Conservation (phyloP, 768 basidiomycete species). For the Crassisporium funariophilum region DNA sequence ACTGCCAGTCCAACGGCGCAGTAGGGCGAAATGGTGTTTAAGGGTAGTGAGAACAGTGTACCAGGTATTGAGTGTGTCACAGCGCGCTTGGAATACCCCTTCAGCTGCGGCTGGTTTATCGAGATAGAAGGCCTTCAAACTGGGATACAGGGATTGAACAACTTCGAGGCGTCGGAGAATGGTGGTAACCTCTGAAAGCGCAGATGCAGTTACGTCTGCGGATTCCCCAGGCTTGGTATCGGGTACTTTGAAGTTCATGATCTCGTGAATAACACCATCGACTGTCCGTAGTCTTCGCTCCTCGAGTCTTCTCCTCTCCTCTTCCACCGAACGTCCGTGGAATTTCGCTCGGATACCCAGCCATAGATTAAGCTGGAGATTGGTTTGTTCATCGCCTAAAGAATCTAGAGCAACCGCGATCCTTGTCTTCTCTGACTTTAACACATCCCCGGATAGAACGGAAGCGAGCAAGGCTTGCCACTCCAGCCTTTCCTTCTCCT, state of each 20-base stretch:
- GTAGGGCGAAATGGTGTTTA: slow-evolving; percentile 74
- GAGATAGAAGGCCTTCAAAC: slow-evolving; percentile 72
- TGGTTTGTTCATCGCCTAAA: slow-evolving; percentile 68
- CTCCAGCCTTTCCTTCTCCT: slow-evolving; percentile 83
- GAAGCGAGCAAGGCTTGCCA: slow-evolving; percentile 97
- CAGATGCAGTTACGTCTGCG: slow-evolving; percentile 40
- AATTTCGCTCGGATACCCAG: slow-evolving; percentile 87
- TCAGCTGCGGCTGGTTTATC: slow-evolving; percentile 77
- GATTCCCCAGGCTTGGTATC: slow-evolving; percentile 33
- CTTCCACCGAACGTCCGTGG: slow-evolving; percentile 74
- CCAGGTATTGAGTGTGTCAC: slow-evolving; percentile 92
- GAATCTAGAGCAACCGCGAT: slow-evolving; percentile 80
- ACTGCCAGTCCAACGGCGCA: slow-evolving; percentile 94
- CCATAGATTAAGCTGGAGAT: slow-evolving; percentile 77
- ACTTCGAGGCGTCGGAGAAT: slow-evolving; percentile 77
- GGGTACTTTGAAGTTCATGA: slow-evolving; percentile 71
- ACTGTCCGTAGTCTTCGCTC: slow-evolving; percentile 82
- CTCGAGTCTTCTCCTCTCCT: slow-evolving; percentile 80
- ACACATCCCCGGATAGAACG: slow-evolving; percentile 90
- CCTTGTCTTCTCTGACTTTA: slow-evolving; percentile 92
- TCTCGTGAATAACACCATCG: slow-evolving; percentile 82
- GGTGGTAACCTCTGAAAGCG: slow-evolving; percentile 62
- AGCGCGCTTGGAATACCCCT: slow-evolving; percentile 71
- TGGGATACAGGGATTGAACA: slow-evolving; percentile 87
- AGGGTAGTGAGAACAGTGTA: slow-evolving; percentile 84